These are phyloP conservation scores for Malassezia dermatis DNA, from an alignment of 1,284 basidiomycete species.

Conservation along the genomic window DNA sequence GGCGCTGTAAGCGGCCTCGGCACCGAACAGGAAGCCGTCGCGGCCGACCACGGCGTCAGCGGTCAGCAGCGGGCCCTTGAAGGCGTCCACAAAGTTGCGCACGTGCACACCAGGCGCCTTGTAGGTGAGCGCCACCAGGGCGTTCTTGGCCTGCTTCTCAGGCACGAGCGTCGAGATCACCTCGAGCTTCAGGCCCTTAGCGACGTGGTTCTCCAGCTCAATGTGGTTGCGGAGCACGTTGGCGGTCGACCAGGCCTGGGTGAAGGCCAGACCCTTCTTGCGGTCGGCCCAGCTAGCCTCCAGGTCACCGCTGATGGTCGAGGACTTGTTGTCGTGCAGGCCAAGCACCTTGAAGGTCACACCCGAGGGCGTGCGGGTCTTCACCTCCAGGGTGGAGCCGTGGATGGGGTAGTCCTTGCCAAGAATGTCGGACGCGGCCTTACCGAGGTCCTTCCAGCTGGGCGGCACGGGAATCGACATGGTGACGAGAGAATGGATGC, in stretches of 20 bases:
- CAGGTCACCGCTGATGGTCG: conserved; percentile 46
- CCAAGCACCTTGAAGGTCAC: conserved; percentile 50
- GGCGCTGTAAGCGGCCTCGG: conserved; percentile 92
- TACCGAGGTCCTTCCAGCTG: conserved; percentile 53
- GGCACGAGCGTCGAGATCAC: conserved; percentile 74
- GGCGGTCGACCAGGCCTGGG: conserved; percentile 66
- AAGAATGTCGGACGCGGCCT: conserved; percentile 85
- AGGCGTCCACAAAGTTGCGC: conserved; percentile 79
- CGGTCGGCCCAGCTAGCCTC: conserved; percentile 47
- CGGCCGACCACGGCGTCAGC: conserved; percentile 79
- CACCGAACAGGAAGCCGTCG: conserved; percentile 93
- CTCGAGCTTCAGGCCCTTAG: conserved; percentile 91
- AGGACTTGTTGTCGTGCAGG: conserved; percentile 44
- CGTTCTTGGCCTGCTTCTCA: conserved; percentile 59
- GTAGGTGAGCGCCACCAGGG: conserved; percentile 72
- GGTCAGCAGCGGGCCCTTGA: conserved; percentile 97
- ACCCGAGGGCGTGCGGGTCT: conserved; percentile 73
- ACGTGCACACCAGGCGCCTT: conserved; percentile 94
- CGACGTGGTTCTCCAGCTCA: conserved; percentile 95
- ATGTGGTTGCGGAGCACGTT: conserved; percentile 80
- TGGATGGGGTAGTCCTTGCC: conserved; percentile 84
- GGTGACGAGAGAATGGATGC: not conserved
- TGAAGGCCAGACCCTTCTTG: conserved; percentile 45
- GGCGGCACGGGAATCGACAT: conserved; percentile 36
- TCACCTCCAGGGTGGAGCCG: conserved; percentile 59